These are phyloP conservation scores for Anthracocystis panici-leucophaei DNA, from an alignment of 1,284 basidiomycete species.

Conservation along the genomic window DNA sequence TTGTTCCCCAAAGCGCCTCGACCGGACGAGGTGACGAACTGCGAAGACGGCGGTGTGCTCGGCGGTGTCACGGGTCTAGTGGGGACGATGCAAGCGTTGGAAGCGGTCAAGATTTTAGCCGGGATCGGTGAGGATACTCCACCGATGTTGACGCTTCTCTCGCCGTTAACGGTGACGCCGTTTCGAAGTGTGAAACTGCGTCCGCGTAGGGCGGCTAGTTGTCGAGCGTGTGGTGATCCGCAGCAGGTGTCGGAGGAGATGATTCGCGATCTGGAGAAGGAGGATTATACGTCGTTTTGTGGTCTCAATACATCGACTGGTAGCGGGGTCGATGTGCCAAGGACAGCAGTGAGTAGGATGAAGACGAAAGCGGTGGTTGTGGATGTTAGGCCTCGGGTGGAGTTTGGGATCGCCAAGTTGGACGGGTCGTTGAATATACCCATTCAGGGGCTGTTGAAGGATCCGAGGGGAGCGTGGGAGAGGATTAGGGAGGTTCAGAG, in stretches of 20 bases:
- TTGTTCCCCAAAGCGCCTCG: constrained; percentile 77
- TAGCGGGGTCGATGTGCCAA: constrained; percentile 70
- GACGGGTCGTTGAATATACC: constrained; percentile 81
- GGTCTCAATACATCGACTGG: constrained; percentile 21
- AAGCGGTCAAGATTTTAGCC: constrained; percentile 78
- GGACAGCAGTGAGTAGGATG: constrained; percentile 74
- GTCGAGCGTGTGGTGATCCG: constrained; percentile 62
- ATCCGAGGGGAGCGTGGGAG: constrained; percentile 73
- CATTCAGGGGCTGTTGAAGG: constrained; percentile 75
- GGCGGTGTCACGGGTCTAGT: constrained; percentile 91
- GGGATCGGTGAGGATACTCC: constrained; percentile 64
- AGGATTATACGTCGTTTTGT: constrained; percentile 66
- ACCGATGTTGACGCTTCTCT: constrained; percentile 79
- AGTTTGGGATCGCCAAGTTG: constrained; percentile 88
- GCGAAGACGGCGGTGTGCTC: constrained; percentile 90
- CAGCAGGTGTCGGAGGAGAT: constrained; percentile 25
- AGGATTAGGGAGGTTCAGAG: constrained; percentile 19
- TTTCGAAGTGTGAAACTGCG: constrained; percentile 87
- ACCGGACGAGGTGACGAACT: constrained; percentile 73
- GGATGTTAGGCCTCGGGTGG: constrained; percentile 84
- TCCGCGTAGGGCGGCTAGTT: constrained; percentile 49
- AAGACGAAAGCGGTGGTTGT: constrained; percentile 73
- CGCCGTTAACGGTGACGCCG: constrained; percentile 78
- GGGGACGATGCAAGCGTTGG: constrained; percentile 89
- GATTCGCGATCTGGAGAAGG: constrained; percentile 52